phyloP scores from a whole-genome alignment of 2,329 filamentous ascomycete genomes.

The Leptographium lundbergii region DNA sequence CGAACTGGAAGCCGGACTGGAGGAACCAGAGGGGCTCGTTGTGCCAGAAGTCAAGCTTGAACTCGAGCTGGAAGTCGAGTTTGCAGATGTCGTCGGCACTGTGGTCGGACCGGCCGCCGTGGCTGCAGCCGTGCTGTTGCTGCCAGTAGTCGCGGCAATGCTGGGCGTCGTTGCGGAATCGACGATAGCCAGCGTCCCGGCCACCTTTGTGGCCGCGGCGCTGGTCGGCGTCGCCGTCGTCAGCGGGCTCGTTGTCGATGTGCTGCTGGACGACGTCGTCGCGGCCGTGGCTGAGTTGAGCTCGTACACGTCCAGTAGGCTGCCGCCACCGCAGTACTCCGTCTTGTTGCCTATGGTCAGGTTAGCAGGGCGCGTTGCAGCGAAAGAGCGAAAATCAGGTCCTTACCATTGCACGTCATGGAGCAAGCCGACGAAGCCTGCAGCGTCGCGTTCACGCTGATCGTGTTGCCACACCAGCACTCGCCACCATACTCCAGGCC shows the following conservation, averaged over 20 bases:
- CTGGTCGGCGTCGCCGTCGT: background rate
- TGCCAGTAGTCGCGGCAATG: background rate
- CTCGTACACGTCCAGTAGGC: constrained; percentile 11
- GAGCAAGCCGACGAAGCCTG: constrained; percentile 15
- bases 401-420: constrained; percentile 11
- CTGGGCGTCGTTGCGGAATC: background rate
- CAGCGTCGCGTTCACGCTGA: constrained; percentile 11
- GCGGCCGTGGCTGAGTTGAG: background rate
- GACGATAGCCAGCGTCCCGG: no score
- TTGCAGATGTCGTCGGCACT: background rate
- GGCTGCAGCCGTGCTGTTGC: background rate
- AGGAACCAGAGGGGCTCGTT: background rate
- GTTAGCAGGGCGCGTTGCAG: background rate
- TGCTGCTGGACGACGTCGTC: background rate
- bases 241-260: background rate
- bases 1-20: no score
- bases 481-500: constrained; percentile 39
- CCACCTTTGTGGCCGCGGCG: no score
- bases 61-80: background rate
- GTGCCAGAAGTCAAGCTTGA: background rate
- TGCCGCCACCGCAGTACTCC: constrained; percentile 11
- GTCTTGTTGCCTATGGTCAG: constrained; percentile 5
- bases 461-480: constrained; percentile 9
- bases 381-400: no score
- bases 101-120: background rate